phyloP scores from a whole-genome alignment of 805 yeast species.

The Spencermartinsiella europaea region DNA sequence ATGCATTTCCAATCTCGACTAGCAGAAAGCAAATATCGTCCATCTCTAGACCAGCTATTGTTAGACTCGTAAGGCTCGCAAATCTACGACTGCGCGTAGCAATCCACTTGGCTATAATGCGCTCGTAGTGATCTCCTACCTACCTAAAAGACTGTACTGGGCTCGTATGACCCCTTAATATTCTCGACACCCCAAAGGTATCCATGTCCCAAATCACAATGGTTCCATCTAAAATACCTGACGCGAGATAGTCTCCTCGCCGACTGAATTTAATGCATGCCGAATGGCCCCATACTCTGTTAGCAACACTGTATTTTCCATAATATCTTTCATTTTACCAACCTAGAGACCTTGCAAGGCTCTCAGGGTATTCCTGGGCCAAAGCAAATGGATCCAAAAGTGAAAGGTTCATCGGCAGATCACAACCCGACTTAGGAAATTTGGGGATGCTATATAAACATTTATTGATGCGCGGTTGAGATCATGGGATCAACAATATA shows the following conservation, averaged over 20 bases:
- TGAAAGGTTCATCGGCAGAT: conserved; percentile 61
- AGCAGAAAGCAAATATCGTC: conserved; percentile 61
- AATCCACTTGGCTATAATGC: neutral
- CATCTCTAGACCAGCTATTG: conserved; percentile 67
- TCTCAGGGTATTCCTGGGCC: conserved; percentile 87
- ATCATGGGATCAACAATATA: no score
- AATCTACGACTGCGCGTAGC: neutral
- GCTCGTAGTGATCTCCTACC: neutral
- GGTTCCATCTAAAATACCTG: conserved; percentile 71
- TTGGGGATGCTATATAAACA: neutral
- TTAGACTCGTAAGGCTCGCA: neutral
- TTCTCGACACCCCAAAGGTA: conserved; percentile 52
- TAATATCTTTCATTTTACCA: conserved; percentile 11
- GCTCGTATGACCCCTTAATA: conserved; percentile 60
- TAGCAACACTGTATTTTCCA: neutral
- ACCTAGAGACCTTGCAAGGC: conserved; percentile 60
- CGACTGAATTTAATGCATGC: conserved; percentile 64
- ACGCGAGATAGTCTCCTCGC: conserved; percentile 81
- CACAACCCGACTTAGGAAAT: neutral
- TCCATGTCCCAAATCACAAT: conserved; percentile 70
- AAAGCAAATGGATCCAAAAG: conserved; percentile 87
- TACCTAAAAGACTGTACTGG: conserved; percentile 55
- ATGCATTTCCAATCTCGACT: conserved; percentile 80
- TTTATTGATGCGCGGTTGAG: no score
- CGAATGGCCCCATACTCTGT: conserved; percentile 39